Conservation (phyloP, 176 grass and related monocot species). For the Sorghum bicolor region DNA sequence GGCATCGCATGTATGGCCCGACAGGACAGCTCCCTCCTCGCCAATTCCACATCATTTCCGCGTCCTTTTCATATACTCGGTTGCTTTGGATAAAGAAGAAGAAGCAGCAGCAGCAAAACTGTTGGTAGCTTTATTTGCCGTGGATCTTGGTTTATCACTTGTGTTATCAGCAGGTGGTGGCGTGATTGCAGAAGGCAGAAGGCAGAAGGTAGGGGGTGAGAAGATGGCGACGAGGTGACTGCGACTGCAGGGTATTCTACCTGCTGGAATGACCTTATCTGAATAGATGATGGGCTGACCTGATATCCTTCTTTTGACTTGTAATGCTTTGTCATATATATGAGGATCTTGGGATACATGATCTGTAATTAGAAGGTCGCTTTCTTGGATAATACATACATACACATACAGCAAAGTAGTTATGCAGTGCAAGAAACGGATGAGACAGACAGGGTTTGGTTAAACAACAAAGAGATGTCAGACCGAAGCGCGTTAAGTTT, state of each 20-base stretch:
- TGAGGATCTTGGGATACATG: neutral
- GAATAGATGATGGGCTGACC: neutral
- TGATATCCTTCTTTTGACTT: neutral
- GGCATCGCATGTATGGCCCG: neutral
- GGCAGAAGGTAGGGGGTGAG: no score
- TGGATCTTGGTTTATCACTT: neutral
- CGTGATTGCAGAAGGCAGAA: neutral
- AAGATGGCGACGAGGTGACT: neutral
- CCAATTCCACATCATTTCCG: neutral
- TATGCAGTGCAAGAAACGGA: neutral
- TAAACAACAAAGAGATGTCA: no score
- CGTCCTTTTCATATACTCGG: neutral
- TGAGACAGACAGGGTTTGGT: neutral
- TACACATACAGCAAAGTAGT: neutral
- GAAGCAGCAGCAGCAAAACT: no score
- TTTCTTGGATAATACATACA: neutral
- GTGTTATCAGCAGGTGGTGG: neutral
- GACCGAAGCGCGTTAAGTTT: no score
- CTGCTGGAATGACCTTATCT: neutral
- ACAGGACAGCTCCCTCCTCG: neutral
- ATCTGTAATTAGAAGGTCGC: neutral
- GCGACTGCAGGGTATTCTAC: neutral
- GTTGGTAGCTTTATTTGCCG: neutral
- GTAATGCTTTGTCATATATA: neutral
- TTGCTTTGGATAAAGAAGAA: neutral